phyloP scores from a whole-genome alignment of 164 flowering plant genomes.

The Magnolia kwangsiensis region DNA sequence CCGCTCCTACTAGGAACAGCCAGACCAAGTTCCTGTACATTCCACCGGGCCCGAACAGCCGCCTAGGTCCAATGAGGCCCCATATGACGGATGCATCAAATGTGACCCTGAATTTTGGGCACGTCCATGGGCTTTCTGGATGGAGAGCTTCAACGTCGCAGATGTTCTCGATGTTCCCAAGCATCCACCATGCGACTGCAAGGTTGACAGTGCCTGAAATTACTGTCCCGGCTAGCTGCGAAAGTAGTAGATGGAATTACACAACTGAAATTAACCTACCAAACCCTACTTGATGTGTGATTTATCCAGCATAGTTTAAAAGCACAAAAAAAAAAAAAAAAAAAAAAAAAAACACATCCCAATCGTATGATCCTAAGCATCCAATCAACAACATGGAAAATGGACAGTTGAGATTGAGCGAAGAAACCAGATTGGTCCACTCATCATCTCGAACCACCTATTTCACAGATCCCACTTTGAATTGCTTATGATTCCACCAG shows the following conservation, averaged over 20 bases:
- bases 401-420: too few species aligned
- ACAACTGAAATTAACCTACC: too few species aligned
- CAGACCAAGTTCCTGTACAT: slow-evolving; percentile 85
- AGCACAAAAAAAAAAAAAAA: too few species aligned
- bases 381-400: too few species aligned
- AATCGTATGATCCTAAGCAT: too few species aligned
- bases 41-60: slow-evolving; percentile 82
- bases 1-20: slow-evolving; percentile 85
- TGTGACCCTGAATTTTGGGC: slow-evolving; percentile 83
- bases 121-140: slow-evolving; percentile 94
- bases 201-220: slow-evolving; percentile 76
- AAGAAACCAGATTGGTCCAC: too few species aligned
- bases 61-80: slow-evolving; percentile 82
- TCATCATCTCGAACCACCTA: too few species aligned
- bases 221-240: slow-evolving; percentile 79
- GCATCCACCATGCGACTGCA: slow-evolving; percentile 95
- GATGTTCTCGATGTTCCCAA: slow-evolving; percentile 71
- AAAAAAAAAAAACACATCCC: too few species aligned
- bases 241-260: neutral
- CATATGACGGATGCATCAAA: slow-evolving; percentile 96
- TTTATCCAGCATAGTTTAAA: too few species aligned
- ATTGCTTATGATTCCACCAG: too few species aligned
- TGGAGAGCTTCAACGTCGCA: slow-evolving; percentile 69
- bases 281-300: too few species aligned
- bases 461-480: too few species aligned